A percentile compares a stretch with the other conserved stretches of the same genome.
Conservation (phyloP, 2,329 filamentous ascomycete genomes). For the Berkeleyomyces basicola region DNA sequence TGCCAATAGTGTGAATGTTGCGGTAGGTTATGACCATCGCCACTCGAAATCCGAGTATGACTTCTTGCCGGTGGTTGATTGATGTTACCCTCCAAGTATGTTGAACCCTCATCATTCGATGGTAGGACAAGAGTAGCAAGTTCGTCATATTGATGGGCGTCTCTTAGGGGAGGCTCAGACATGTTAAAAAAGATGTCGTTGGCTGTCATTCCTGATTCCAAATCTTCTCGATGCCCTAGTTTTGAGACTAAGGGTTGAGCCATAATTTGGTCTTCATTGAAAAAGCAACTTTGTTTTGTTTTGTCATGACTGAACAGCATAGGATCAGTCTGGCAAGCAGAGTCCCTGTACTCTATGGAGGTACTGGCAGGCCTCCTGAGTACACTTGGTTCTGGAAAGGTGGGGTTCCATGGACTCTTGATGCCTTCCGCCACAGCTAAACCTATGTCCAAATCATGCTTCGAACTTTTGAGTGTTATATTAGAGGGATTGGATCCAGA, state of each 20-base stretch:
- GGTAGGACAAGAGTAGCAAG: not conserved
- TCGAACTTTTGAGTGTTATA: not conserved
- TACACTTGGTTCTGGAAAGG: not conserved
- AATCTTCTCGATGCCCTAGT: not conserved
- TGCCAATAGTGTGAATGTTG: not conserved
- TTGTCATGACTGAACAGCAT: not conserved
- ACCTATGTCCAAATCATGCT: not conserved
- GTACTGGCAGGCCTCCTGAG: not conserved
- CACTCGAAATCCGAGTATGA: not conserved
- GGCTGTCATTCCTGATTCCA: not conserved
- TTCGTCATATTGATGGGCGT: not conserved
- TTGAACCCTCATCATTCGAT: not conserved
- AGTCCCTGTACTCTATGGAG: slow-evolving; percentile 6
- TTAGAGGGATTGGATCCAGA: not conserved
- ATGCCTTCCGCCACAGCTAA: not conserved
- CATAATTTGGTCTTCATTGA: not conserved
- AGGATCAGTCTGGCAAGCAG: slow-evolving; percentile 8
- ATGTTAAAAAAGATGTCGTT: not conserved
- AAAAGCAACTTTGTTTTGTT: not conserved
- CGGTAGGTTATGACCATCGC: not conserved
- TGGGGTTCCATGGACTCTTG: not conserved
- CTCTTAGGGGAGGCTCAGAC: not conserved
- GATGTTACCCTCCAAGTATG: not conserved
- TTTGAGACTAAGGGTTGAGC: not conserved
- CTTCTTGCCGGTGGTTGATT: not conserved